Base-by-base conservation (phyloP, 768 basidiomycete genomes). In the Tubosaeta brunneosetosa region DNA sequence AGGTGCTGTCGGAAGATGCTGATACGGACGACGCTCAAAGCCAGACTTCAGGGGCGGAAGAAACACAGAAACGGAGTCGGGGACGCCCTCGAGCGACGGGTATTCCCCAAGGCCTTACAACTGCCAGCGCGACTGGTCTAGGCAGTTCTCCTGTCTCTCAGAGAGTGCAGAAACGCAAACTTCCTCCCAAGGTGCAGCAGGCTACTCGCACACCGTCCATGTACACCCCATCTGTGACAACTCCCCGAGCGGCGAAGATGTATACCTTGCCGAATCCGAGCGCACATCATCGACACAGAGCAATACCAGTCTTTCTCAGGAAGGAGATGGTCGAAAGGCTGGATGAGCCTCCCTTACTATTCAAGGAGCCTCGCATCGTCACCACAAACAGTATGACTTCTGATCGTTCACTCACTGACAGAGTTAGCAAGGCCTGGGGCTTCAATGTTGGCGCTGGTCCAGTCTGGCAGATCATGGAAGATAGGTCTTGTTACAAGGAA, bases 401-500 rank as follows among this genome's bases (percentile, higher is more conserved):
- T 44, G 71, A 72, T 47, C 53, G 70, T 1, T 72, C 71, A 29
- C 69, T 85, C 37, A 74, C 74, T 2, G 77, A 79, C 46, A 75
- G 85, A 41, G 53, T 86, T 9, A 83, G 77, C 59, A 88, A 83
- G 60, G 74, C 85, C 0, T 88, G 84, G 85, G 82, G 85, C 0
- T 82, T 79, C 60, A 88, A 87, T 57, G 79, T 87, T 13, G 88
- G 89, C 4, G 65, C 81, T 3, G 90, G 91, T 0, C 88, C 89
- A 1, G 60, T 89, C 6, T 92, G 89, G 88, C 85, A 91, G 53
- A 66, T 91, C 33, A 68, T 79, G 40, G 91, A 93, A 62, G 91
- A 93, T 57, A 69, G 88, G 46, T 81, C 78, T 1, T 92, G 86
- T 79, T 91, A 74, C 66, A 90, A 87, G 62, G 90, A 91, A 58